Conservation (phyloP, 2,329 filamentous ascomycete genomes). For the Tolypocladium amazonense region DNA sequence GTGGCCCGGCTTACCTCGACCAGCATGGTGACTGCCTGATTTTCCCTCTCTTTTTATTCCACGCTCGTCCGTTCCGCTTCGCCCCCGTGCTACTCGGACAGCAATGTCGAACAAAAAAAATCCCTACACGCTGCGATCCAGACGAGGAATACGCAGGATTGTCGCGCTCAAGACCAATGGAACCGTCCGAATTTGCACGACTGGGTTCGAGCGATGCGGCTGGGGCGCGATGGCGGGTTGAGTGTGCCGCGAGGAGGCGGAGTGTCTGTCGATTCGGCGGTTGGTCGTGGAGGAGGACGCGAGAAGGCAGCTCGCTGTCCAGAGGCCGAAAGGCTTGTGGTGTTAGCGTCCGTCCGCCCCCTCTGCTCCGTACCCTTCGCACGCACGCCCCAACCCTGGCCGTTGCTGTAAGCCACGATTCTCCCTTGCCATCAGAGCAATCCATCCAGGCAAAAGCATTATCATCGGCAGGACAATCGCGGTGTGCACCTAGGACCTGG, state of each 20-base stretch:
- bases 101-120: background rate
- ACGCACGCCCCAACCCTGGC: background rate
- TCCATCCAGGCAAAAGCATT: background rate
- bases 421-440: background rate
- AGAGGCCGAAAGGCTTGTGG: background rate
- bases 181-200: background rate
- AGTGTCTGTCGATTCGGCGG: background rate
- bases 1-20: conserved; percentile 21
- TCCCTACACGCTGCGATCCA: conserved; percentile 1
- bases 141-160: background rate
- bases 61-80: background rate
- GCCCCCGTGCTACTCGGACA: background rate
- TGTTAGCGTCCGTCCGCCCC: background rate
- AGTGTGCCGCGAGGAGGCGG: conserved; percentile 2
- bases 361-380: background rate
- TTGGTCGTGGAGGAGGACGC: background rate
- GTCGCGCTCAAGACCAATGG: background rate
- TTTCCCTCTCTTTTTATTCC: conserved; percentile 5
- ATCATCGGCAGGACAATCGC: background rate
- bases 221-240: conserved; percentile 3
- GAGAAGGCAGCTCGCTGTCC: background rate
- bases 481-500: background rate
- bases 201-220: conserved; percentile 3
- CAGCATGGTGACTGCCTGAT: conserved; percentile 18
- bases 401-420: background rate